These are phyloP conservation scores for Termitomyces sp. DNA, from an alignment of 768 basidiomycete genomes.

Conservation along the genomic window DNA sequence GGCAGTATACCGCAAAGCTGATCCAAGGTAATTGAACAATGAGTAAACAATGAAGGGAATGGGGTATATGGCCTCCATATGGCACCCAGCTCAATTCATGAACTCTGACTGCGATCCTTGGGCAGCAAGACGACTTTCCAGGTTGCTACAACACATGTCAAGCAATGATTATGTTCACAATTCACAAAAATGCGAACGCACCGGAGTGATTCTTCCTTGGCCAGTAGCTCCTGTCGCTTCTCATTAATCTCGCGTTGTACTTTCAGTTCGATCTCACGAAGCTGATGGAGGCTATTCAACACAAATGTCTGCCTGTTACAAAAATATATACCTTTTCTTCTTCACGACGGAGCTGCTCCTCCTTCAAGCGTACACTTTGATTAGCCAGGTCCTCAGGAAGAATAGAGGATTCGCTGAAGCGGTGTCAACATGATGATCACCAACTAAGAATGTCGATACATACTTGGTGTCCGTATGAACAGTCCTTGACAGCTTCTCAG, in stretches of 20 bases:
- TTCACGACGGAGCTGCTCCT: constrained; percentile 95
- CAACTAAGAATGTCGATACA: constrained; percentile 15
- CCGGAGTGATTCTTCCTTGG: constrained; percentile 94
- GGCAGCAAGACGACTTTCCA: constrained; percentile 87
- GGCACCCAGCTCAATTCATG: constrained; percentile 43
- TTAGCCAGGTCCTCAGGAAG: constrained; percentile 95
- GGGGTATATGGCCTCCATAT: constrained; percentile 14
- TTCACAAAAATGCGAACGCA: constrained; percentile 26
- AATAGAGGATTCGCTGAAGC: constrained; percentile 74
- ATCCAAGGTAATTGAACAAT: constrained; percentile 24
- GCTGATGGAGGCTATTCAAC: constrained; percentile 30
- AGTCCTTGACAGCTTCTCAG: constrained; percentile 91
- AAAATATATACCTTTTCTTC: constrained; percentile 73
- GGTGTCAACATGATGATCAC: constrained; percentile 13
- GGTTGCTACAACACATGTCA: constrained; percentile 45
- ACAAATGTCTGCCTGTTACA: constrained; percentile 1
- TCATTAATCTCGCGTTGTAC: constrained; percentile 98
- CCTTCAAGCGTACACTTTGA: constrained; percentile 96
- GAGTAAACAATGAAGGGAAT: constrained; percentile 15
- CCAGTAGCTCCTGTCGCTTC: constrained; percentile 93
- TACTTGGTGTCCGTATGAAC: constrained; percentile 70
- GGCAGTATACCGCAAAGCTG: constrained; percentile 19
- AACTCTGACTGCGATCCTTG: constrained; percentile 82
- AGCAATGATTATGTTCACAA: neutral
- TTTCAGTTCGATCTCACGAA: constrained; percentile 97